phyloP scores from a whole-genome alignment of 768 basidiomycete species.

The Sarcodon sp. region DNA sequence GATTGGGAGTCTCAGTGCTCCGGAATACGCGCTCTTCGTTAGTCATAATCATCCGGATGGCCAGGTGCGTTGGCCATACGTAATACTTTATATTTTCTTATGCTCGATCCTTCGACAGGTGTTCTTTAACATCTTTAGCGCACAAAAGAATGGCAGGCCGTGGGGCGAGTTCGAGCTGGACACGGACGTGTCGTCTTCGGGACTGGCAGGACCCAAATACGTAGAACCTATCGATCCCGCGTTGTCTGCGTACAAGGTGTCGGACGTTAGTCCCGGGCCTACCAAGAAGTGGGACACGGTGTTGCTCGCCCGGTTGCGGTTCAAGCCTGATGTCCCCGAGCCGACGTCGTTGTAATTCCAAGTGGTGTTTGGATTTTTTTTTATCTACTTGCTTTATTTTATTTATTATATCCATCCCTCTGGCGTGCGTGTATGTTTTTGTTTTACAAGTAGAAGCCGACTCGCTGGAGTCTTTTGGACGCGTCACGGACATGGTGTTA shows the following conservation, averaged over 20 bases:
- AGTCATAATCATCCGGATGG: constrained; percentile 57
- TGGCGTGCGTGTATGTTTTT: too few relatives aligned
- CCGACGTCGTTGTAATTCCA: constrained; percentile 34
- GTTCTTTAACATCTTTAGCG: constrained; percentile 58
- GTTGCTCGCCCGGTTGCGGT: constrained; percentile 49
- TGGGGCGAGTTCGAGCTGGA: constrained; percentile 68
- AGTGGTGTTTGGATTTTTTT: not conserved
- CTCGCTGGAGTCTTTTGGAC: too few relatives aligned
- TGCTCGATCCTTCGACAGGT: constrained; percentile 21
- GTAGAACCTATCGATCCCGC: constrained; percentile 20
- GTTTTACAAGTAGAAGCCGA: too few relatives aligned
- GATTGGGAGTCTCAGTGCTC: constrained; percentile 57
- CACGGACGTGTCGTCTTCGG: constrained; percentile 23
- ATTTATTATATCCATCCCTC: too few relatives aligned
- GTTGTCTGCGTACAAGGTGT: constrained; percentile 36
- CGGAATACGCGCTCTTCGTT: constrained; percentile 65
- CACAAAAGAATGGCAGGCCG: constrained; percentile 34
- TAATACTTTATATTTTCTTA: constrained; percentile 2
- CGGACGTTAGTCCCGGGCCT: constrained; percentile 22
- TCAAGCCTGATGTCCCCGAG: constrained; percentile 45
- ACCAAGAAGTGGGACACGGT: constrained; percentile 38
- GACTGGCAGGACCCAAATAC: constrained; percentile 33
- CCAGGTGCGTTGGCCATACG: constrained; percentile 20
- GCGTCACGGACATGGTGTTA: too few relatives aligned
- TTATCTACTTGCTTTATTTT: not conserved